Conservation (phyloP, 305 asterid genomes). For the Fraxinus sp. region DNA sequence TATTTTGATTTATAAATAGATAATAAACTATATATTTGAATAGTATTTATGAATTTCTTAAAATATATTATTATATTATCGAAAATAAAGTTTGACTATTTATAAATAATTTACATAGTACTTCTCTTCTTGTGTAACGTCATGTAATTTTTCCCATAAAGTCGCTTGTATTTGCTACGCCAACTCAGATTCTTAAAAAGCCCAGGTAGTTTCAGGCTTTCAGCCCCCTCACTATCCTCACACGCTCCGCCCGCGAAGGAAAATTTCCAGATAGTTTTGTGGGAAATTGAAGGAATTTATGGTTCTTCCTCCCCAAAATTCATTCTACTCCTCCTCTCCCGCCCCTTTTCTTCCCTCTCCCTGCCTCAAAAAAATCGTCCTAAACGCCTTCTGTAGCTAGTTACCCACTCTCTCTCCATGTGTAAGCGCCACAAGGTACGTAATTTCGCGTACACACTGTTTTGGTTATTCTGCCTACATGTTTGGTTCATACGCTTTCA, state of each 20-base stretch:
- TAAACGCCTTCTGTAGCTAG: neutral
- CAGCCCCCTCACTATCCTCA: neutral
- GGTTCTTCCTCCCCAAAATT: slow-evolving; percentile 28
- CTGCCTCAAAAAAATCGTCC: neutral
- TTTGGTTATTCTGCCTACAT: neutral
- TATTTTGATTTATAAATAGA: no score
- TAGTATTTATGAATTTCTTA: neutral
- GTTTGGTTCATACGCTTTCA: neutral
- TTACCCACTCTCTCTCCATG: neutral
- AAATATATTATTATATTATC: no score
- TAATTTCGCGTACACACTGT: neutral
- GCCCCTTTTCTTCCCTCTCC: slow-evolving; percentile 5
- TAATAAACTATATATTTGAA: no score
- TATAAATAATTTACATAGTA: neutral
- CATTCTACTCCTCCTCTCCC: neutral
- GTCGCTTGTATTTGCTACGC: neutral
- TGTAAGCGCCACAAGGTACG: neutral
- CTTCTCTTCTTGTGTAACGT: neutral
- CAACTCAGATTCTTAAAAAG: neutral
- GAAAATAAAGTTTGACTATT: neutral
- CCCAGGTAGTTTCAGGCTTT: neutral
- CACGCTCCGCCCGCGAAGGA: neutral
- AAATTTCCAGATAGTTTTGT: slow-evolving; percentile 25
- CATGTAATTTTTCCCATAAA: neutral
- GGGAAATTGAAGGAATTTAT: slow-evolving; percentile 31